Evolutionary conservation across 148 eudicot species (phyloP).

Genomic region (Chenopodium quinoa): DNA sequence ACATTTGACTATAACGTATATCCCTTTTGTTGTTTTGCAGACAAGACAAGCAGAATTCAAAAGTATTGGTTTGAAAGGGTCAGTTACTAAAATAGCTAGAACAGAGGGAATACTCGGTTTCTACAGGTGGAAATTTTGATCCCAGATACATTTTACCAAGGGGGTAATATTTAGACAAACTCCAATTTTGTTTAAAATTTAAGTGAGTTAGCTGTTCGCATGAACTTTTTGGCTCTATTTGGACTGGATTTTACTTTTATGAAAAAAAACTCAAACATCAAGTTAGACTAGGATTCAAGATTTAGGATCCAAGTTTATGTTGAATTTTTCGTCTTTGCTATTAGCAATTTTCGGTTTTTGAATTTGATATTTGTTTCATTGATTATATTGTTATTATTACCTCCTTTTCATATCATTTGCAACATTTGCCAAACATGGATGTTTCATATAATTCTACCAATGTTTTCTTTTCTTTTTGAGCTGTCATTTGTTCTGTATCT

Average conservation of each 20-base stretch:
- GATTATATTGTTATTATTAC: neutral
- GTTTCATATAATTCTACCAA: no score
- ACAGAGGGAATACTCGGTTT: slow-evolving; percentile 84
- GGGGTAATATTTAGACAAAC: neutral
- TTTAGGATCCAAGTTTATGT: neutral
- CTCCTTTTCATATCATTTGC: no score
- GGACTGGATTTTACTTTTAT: neutral
- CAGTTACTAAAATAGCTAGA: slow-evolving; percentile 63
- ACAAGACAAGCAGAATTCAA: slow-evolving; percentile 82
- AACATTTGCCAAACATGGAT: no score
- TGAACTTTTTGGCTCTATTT: neutral
- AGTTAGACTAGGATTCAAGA: neutral
- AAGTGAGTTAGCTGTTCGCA: neutral
- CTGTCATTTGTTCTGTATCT: no score
- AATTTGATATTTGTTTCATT: neutral
- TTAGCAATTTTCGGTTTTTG: no score
- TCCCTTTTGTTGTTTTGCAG: slow-evolving; percentile 38
- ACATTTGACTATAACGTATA: neutral
- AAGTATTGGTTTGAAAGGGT: slow-evolving; percentile 70
- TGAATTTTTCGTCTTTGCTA: neutral
- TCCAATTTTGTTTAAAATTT: neutral
- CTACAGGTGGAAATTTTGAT: slow-evolving; percentile 53
- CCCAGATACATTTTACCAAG: neutral
- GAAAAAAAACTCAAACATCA: neutral
- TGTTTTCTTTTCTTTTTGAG: no score